These are phyloP conservation scores for Rhizophagus clarus DNA, from an alignment of 192 early-diverging fungal species.

Conservation along the genomic window DNA sequence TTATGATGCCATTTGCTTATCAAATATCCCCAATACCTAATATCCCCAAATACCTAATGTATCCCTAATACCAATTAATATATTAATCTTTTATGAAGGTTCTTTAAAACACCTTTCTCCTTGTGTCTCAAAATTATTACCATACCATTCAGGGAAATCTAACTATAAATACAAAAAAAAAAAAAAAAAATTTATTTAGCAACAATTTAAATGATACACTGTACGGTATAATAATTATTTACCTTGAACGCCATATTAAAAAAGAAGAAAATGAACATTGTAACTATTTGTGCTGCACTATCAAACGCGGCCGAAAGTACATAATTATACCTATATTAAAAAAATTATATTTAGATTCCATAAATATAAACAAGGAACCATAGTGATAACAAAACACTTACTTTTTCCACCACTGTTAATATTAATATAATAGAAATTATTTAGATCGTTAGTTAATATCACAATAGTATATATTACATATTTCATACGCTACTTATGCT, in stretches of 20 bases:
- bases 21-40: neutral
- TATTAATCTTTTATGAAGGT: neutral
- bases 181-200: no score
- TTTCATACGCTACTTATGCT: no score
- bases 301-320: conserved; percentile 67
- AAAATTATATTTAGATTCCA: neutral
- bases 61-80: no score
- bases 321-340: conserved; percentile 64
- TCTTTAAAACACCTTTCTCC: conserved; percentile 23
- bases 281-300: conserved; percentile 52
- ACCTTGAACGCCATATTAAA: conserved; percentile 47
- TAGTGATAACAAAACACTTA: neutral
- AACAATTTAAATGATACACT: no score
- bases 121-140: conserved; percentile 22
- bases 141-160: conserved; percentile 34
- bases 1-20: neutral
- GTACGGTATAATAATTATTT: neutral
- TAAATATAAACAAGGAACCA: no score
- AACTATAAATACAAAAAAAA: conserved; percentile 41
- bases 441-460: neutral
- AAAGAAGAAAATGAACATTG: conserved; percentile 53
- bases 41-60: no score
- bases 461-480: neutral
- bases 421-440: neutral
- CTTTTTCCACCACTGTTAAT: conserved; percentile 25